Evolutionary conservation across 2,329 filamentous ascomycete species (phyloP).

Genomic region (Xylaria sp.): DNA sequence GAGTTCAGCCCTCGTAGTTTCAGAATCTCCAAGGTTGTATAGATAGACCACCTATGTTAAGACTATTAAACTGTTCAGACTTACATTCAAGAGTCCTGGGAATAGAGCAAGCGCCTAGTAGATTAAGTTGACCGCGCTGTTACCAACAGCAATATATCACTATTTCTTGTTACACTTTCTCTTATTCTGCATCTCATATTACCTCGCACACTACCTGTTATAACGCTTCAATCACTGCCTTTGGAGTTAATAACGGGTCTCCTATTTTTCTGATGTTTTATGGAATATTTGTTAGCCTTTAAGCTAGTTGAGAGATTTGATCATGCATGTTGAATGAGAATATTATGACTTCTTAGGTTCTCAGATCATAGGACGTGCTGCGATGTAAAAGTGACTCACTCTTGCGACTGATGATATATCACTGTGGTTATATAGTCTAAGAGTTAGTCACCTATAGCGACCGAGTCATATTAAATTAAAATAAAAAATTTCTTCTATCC

Average conservation of each 20-base stretch:
- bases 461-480: neutral
- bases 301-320: neutral
- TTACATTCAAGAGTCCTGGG: neutral
- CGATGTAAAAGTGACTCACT: neutral
- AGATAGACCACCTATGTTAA: neutral
- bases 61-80: neutral
- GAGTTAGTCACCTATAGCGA: constrained; percentile 8
- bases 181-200: neutral
- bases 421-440: constrained; percentile 4
- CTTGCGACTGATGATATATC: constrained; percentile 11
- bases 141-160: neutral
- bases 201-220: neutral
- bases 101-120: neutral
- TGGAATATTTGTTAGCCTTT: neutral
- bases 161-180: neutral
- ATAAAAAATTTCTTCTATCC: neutral
- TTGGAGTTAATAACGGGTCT: neutral
- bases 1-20: too few species aligned
- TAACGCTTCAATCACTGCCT: neutral
- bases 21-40: neutral
- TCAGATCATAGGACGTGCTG: neutral
- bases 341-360: neutral
- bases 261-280: neutral
- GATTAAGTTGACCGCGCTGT: neutral
- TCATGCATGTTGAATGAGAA: neutral